Conservation (phyloP, 2,329 filamentous ascomycete genomes). For the Diaporthe sp. region DNA sequence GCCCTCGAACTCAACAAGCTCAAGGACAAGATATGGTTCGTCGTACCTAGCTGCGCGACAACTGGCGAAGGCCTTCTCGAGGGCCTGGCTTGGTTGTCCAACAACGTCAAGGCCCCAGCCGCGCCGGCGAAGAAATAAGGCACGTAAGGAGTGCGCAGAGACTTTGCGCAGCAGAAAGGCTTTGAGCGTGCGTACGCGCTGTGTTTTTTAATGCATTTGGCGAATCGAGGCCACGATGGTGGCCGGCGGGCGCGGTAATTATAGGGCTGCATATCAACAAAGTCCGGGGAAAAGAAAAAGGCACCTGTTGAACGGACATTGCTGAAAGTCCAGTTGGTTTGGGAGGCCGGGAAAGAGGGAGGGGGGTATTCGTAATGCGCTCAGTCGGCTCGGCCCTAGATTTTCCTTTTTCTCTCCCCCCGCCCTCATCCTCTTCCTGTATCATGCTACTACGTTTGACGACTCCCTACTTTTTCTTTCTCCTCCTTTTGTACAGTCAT, state of each 20-base stretch:
- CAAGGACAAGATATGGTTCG: constrained; percentile 88
- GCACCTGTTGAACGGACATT: constrained; percentile 1
- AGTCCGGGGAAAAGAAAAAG: not conserved
- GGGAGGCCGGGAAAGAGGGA: not conserved
- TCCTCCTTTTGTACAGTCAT: constrained; percentile 39
- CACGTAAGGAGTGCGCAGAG: not conserved
- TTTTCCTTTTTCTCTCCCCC: constrained; percentile 22
- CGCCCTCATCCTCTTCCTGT: constrained; percentile 24
- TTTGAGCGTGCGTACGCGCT: not conserved
- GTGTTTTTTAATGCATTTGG: constrained; percentile 9
- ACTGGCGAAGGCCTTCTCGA: constrained; percentile 86
- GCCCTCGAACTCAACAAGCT: constrained; percentile 81
- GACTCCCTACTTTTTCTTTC: constrained; percentile 25
- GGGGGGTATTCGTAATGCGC: constrained; percentile 21
- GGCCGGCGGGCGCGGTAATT: constrained; percentile 4
- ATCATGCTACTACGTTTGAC: constrained; percentile 41
- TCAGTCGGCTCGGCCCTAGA: not conserved
- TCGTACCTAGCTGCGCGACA: constrained; percentile 86
- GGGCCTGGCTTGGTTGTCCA: constrained; percentile 86
- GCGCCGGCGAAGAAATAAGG: constrained; percentile 68
- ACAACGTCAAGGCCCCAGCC: constrained; percentile 81
- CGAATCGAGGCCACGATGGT: constrained; percentile 2
- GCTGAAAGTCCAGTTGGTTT: constrained; percentile 2
- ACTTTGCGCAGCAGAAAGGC: not conserved
- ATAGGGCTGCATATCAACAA: constrained; percentile 10